A percentile compares a stretch with the other conserved stretches of the same genome.
Evolutionary conservation across 1,284 basidiomycete genomes (phyloP).

Genomic region (Ustilago shanxiensis): DNA sequence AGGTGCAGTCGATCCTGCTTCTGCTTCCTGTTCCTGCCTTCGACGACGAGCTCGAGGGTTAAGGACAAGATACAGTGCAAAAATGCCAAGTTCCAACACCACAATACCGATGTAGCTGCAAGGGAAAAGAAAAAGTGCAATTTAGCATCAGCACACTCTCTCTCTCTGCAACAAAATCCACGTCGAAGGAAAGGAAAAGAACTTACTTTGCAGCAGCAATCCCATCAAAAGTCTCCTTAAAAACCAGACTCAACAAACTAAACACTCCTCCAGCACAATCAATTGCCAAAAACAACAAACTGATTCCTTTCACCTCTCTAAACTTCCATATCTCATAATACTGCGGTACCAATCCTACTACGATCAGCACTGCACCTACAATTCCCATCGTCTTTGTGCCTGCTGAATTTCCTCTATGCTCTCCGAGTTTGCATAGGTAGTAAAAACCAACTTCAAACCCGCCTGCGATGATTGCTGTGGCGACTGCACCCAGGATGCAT

Average conservation of each 20-base stretch:
- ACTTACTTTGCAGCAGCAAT: constrained; percentile 73
- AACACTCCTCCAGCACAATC: constrained; percentile 82
- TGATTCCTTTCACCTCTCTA: constrained; percentile 81
- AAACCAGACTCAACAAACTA: constrained; percentile 77
- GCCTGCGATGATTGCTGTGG: constrained; percentile 73
- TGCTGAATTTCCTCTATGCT: constrained; percentile 72
- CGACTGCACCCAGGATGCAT: constrained; percentile 71
- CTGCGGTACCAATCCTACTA: constrained; percentile 76
- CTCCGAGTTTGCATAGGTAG: constrained; percentile 72
- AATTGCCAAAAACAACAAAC: constrained; percentile 78
- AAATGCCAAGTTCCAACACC: constrained; percentile 75
- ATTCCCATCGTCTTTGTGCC: constrained; percentile 78
- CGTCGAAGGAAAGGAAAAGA: too few relatives aligned
- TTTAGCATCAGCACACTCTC: too few relatives aligned
- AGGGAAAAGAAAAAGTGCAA: too few relatives aligned
- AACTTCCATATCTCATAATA: constrained; percentile 79
- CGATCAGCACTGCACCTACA: constrained; percentile 76
- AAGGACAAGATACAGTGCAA: constrained; percentile 76
- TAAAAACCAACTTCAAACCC: constrained; percentile 77
- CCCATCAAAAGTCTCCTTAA: constrained; percentile 78
- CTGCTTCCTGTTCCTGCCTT: constrained; percentile 1
- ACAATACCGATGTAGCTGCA: constrained; percentile 75
- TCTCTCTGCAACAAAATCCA: too few relatives aligned
- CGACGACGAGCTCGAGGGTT: constrained; percentile 73
- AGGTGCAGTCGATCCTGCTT: neutral